These are phyloP conservation scores for Boletus reticuloceps DNA, from an alignment of 768 basidiomycete genomes.

Conservation along the genomic window DNA sequence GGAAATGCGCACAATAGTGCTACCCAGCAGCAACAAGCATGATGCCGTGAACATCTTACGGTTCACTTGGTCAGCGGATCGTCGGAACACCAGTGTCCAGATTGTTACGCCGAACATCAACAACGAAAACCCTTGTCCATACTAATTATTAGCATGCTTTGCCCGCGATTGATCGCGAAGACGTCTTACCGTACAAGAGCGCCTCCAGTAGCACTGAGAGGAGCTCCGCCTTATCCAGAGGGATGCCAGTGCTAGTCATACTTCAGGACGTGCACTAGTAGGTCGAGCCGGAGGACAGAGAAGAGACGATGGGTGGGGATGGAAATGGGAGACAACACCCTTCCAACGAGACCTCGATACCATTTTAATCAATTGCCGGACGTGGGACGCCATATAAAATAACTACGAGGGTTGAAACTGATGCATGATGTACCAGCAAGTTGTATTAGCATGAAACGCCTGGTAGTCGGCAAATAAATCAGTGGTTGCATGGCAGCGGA, in stretches of 20 bases:
- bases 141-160: background rate
- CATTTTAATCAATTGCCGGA: no score
- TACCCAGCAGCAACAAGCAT: background rate
- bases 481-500: no score
- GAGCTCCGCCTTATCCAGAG: background rate
- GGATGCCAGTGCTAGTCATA: background rate
- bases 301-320: no score
- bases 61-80: background rate
- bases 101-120: background rate
- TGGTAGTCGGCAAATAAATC: no score
- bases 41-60: background rate
- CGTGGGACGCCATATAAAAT: no score
- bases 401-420: no score
- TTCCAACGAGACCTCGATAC: no score
- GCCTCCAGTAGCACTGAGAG: background rate
- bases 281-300: background rate
- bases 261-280: background rate
- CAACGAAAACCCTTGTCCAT: background rate
- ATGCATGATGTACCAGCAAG: no score
- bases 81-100: background rate
- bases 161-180: background rate
- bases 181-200: background rate
- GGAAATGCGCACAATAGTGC: background rate
- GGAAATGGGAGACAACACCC: no score
- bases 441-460: no score